Evolutionary conservation across 2,329 filamentous ascomycete species (phyloP).

Genomic region (Alternaria brassicae): DNA sequence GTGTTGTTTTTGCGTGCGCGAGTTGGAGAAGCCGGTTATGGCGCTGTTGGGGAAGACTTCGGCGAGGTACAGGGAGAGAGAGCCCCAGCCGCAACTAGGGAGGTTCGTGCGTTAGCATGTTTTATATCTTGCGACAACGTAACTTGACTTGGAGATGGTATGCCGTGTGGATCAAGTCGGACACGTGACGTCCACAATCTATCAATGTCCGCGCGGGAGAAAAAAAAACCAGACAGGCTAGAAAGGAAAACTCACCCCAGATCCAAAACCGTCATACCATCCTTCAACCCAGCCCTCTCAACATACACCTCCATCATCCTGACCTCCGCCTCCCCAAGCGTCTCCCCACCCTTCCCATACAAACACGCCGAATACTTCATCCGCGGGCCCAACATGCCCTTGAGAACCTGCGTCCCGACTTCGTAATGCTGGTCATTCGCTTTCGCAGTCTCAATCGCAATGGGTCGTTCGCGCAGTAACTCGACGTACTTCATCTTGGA

Average conservation of each 20-base stretch:
- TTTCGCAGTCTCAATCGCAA: conserved; percentile 70
- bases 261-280: conserved; percentile 69
- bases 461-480: conserved; percentile 65
- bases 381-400: conserved; percentile 67
- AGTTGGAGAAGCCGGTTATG: conserved; percentile 74
- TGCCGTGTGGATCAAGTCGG: not conserved
- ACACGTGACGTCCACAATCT: not conserved
- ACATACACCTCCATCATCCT: conserved; percentile 71
- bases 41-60: conserved; percentile 67
- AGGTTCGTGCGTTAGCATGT: conserved; percentile 3
- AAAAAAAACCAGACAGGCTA: conserved; percentile 8
- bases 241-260: conserved; percentile 57
- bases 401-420: conserved; percentile 70
- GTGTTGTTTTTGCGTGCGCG: conserved; percentile 70
- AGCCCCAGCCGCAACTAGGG: conserved; percentile 72
- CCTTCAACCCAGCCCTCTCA: conserved; percentile 63
- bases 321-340: conserved; percentile 70
- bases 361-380: conserved; percentile 77
- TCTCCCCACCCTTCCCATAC: conserved; percentile 64
- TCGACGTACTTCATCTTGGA: conserved; percentile 71
- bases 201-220: not conserved
- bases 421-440: conserved; percentile 78
- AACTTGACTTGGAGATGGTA: too few relatives aligned
- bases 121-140: too few relatives aligned
- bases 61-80: conserved; percentile 69